Conservation (phyloP, 768 basidiomycete genomes). For the Termitomyces sp. region DNA sequence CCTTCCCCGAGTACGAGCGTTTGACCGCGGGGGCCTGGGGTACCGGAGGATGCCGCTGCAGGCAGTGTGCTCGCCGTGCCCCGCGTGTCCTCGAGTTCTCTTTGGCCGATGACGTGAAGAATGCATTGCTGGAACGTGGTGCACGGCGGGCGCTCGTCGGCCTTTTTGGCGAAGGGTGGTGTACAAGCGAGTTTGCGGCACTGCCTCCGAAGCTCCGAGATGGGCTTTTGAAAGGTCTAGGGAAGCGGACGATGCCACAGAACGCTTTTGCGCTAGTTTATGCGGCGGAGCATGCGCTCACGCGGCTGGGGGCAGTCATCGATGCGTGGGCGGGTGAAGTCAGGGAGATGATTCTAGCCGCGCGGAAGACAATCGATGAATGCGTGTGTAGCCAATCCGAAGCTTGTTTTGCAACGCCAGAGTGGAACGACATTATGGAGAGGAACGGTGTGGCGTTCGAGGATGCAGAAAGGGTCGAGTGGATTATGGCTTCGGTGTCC, state of each 20-base stretch:
- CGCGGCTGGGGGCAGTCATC: conserved; percentile 49
- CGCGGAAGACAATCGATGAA: conserved; percentile 60
- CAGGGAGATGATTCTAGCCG: conserved; percentile 61
- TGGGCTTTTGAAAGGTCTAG: conserved; percentile 67
- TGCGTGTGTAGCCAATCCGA: conserved; percentile 57
- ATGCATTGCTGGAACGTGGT: conserved; percentile 63
- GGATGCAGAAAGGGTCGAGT: conserved; percentile 74
- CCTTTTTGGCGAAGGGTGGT: conserved; percentile 89
- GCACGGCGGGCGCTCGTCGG: conserved; percentile 75
- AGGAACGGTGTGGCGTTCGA: conserved; percentile 71
- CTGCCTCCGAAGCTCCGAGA: conserved; percentile 66
- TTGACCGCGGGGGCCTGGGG: conserved; percentile 78
- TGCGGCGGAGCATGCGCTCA: conserved; percentile 57
- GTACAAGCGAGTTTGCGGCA: conserved; percentile 71
- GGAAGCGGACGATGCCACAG: conserved; percentile 58
- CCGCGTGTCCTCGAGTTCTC: conserved; percentile 86
- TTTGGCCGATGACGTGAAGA: conserved; percentile 70
- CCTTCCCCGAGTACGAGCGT: conserved; percentile 75
- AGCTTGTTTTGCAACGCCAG: conserved; percentile 59
- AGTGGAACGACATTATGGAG: conserved; percentile 76
- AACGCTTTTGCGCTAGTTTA: conserved; percentile 71
- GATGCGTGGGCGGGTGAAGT: conserved; percentile 72
- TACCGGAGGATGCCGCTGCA: conserved; percentile 78
- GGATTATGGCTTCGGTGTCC: conserved; percentile 64
- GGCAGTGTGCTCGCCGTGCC: conserved; percentile 76